Conservation (phyloP, 352 stramenopile genomes). For the Paralagenidium karlingii region DNA sequence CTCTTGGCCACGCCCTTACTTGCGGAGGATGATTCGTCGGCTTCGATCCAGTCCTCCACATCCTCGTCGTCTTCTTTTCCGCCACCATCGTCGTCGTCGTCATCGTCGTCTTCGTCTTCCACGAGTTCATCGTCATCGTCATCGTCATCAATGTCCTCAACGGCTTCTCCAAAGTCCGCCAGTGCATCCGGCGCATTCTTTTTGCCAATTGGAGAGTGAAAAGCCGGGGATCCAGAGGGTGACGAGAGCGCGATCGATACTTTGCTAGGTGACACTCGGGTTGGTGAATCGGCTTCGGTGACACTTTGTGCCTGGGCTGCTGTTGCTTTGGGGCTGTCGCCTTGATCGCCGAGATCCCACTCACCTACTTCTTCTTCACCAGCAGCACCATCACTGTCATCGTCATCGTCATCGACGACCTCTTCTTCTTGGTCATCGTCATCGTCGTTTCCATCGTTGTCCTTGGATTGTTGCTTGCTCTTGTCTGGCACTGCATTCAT, state of each 20-base stretch:
- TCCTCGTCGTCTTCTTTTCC: too few relatives aligned
- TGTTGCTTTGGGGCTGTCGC: neutral
- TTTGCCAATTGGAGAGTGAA: conserved; percentile 4
- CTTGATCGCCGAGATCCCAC: neutral
- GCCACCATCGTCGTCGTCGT: conserved; percentile 14
- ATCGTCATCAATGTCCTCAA: conserved; percentile 21
- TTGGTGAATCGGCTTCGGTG: neutral
- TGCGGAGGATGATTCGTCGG: neutral
- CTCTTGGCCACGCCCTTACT: neutral
- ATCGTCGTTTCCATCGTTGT: conserved; percentile 18
- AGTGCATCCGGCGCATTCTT: too few relatives aligned
- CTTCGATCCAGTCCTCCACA: conserved; percentile 44
- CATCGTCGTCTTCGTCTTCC: conserved; percentile 10
- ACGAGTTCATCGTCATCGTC: conserved; percentile 9
- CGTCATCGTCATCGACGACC: too few relatives aligned
- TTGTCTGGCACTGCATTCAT: too few relatives aligned
- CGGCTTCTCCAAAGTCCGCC: conserved; percentile 18
- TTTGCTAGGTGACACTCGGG: neutral
- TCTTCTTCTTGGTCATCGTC: conserved; percentile 21
- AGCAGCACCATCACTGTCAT: conserved; percentile 25
- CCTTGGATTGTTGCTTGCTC: neutral
- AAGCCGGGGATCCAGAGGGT: neutral
- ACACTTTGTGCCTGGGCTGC: neutral
- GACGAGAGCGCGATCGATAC: neutral
- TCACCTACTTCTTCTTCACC: conserved; percentile 3